A percentile compares a stretch with the other conserved stretches of the same genome.
Conservation (phyloP, 495 filamentous ascomycete genomes). For the Parathielavia hyrcaniae region DNA sequence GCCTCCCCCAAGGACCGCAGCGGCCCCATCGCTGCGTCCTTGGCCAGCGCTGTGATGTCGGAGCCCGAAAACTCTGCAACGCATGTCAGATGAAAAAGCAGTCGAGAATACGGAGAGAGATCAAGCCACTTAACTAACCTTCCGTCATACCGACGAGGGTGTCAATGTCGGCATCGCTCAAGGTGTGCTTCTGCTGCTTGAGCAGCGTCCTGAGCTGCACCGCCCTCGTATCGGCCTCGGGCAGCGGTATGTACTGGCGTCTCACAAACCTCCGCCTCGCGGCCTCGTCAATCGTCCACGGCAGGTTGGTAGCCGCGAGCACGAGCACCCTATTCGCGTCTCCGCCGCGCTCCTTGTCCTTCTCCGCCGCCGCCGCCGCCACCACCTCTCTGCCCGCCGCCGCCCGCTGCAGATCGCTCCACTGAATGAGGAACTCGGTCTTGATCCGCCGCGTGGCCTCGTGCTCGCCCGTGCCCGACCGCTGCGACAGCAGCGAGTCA, state of each 20-base stretch:
- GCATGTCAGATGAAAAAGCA: slow-evolving; percentile 4
- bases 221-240: slow-evolving; percentile 72
- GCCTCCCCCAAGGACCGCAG: slow-evolving; percentile 86
- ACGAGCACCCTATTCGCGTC: slow-evolving; percentile 89
- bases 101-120: neutral
- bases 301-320: slow-evolving; percentile 90
- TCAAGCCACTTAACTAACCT: slow-evolving; percentile 56
- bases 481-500: slow-evolving; percentile 82
- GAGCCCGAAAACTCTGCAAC: slow-evolving; percentile 84
- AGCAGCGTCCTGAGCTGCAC: slow-evolving; percentile 72
- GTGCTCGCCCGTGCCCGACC: slow-evolving; percentile 78
- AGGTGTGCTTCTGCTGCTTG: slow-evolving; percentile 76
- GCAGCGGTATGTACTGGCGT: slow-evolving; percentile 91
- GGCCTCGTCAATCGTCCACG: slow-evolving; percentile 97
- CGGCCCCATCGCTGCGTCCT: slow-evolving; percentile 98
- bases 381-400: slow-evolving; percentile 73
- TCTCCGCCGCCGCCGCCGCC: slow-evolving; percentile 42
- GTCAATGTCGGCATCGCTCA: slow-evolving; percentile 62
- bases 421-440: slow-evolving; percentile 97
- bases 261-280: slow-evolving; percentile 87
- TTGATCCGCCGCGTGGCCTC: slow-evolving; percentile 93
- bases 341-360: slow-evolving; percentile 66
- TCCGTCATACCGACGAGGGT: slow-evolving; percentile 77
- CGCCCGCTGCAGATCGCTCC: slow-evolving; percentile 87
- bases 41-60: slow-evolving; percentile 94